These are phyloP conservation scores for Cordia subcordata DNA, from an alignment of 257 asterid genomes.

Conservation along the genomic window DNA sequence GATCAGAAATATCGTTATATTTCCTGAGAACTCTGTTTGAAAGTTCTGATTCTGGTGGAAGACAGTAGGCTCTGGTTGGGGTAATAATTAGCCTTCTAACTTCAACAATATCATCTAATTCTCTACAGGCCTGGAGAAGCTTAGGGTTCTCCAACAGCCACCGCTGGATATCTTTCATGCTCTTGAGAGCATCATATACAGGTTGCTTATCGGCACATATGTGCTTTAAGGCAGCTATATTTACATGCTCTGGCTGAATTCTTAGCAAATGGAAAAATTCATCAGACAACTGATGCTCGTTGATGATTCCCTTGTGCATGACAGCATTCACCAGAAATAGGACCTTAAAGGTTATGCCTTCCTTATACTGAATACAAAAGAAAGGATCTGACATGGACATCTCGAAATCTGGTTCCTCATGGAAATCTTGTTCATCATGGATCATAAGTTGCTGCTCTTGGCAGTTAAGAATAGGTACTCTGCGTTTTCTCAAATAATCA, in stretches of 20 bases:
- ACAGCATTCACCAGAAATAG: slow-evolving; percentile 72
- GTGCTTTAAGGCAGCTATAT: slow-evolving; percentile 57
- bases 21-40: slow-evolving; percentile 78
- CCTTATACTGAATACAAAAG: slow-evolving; percentile 51
- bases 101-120: slow-evolving; percentile 58
- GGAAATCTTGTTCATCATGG: slow-evolving; percentile 38
- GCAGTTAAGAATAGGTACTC: slow-evolving; percentile 30
- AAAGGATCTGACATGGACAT: slow-evolving; percentile 45
- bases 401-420: slow-evolving; percentile 71
- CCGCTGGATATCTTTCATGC: slow-evolving; percentile 36
- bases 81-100: slow-evolving; percentile 75
- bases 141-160: slow-evolving; percentile 65
- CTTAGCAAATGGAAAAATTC: slow-evolving; percentile 49
- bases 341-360: slow-evolving; percentile 50
- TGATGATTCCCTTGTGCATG: slow-evolving; percentile 74
- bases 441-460: slow-evolving; percentile 15
- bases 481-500: slow-evolving; percentile 36
- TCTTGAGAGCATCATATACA: slow-evolving; percentile 45
- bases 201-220: slow-evolving; percentile 59
- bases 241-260: slow-evolving; percentile 50
- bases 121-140: slow-evolving; percentile 49
- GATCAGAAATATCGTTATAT: slow-evolving; percentile 50
- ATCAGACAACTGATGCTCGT: slow-evolving; percentile 75
- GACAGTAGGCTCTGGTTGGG: slow-evolving; percentile 77
- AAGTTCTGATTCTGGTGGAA: slow-evolving; percentile 78